Evolutionary conservation across 805 yeast genomes (phyloP).

Genomic region (Ogataea degrootiae): DNA sequence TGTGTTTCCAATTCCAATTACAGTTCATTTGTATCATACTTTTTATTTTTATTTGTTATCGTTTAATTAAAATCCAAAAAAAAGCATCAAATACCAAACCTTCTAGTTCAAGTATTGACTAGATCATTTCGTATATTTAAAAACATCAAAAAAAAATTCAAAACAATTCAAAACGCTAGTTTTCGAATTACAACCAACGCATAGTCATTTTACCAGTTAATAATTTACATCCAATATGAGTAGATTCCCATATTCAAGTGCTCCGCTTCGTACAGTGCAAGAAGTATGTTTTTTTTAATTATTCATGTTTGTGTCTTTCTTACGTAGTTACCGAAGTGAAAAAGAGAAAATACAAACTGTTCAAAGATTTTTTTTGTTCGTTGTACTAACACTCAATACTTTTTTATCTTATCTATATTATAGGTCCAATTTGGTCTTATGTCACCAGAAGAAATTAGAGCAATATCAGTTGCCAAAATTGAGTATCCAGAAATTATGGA

Average conservation of each 20-base stretch:
- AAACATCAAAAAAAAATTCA: background rate
- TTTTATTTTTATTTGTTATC: background rate
- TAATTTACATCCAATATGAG: slow-evolving; percentile 22
- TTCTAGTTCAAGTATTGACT: background rate
- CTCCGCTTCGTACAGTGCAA: slow-evolving; percentile 94
- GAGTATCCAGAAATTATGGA: slow-evolving; percentile 99
- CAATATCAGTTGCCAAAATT: slow-evolving; percentile 95
- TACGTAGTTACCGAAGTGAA: too few species aligned
- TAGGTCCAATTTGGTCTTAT: slow-evolving; percentile 93
- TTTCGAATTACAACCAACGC: background rate
- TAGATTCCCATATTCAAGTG: slow-evolving; percentile 90
- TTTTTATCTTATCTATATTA: slow-evolving; percentile 7
- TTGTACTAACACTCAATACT: slow-evolving; percentile 4
- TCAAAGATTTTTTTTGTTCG: background rate
- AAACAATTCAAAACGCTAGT: background rate
- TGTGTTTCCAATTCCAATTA: background rate
- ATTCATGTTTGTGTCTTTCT: background rate
- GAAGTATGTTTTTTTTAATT: slow-evolving; percentile 54
- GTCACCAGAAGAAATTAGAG: slow-evolving; percentile 96
- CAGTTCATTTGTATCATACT: slow-evolving; percentile 1
- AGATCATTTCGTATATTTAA: too few species aligned
- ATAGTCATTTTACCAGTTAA: background rate
- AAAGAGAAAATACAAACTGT: background rate
- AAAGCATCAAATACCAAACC: background rate
- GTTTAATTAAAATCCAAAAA: background rate